Conservation (phyloP, 257 asterid genomes). For the Nicotiana noctiflora region DNA sequence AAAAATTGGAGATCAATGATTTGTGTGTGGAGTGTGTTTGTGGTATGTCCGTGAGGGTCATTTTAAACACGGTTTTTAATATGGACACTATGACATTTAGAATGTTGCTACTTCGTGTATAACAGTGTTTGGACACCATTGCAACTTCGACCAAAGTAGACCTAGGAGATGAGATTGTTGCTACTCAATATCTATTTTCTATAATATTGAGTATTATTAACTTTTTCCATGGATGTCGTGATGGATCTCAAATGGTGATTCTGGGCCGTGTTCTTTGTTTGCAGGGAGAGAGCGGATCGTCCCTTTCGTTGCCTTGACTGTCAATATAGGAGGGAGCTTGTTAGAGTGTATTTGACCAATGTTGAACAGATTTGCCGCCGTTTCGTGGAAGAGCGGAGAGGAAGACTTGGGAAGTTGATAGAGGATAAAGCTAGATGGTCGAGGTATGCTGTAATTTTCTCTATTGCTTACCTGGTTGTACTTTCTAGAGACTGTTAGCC, state of each 20-base stretch:
- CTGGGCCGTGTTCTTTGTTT: constrained; percentile 16
- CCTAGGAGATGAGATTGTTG: not conserved
- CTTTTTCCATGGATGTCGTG: not conserved
- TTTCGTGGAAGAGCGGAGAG: constrained; percentile 72
- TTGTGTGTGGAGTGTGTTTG: not conserved
- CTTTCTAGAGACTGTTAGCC: not conserved
- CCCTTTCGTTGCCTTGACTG: constrained; percentile 92
- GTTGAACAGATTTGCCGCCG: constrained; percentile 92
- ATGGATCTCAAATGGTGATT: not conserved
- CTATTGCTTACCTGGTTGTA: not conserved
- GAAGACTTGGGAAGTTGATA: constrained; percentile 70
- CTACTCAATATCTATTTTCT: not conserved
- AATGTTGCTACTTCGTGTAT: not conserved
- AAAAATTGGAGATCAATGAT: not conserved
- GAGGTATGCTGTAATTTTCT: constrained; percentile 43
- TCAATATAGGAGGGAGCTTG: constrained; percentile 89
- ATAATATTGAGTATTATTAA: not conserved
- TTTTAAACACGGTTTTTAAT: not conserved
- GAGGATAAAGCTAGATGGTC: constrained; percentile 89
- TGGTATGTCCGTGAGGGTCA: not conserved
- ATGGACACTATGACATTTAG: not conserved
- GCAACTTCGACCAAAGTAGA: not conserved
- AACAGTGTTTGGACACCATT: not conserved
- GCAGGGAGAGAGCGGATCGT: constrained; percentile 85
- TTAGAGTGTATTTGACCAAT: constrained; percentile 79